Evolutionary conservation across 805 yeast genomes (phyloP).

Genomic region (Candida tammaniensis): DNA sequence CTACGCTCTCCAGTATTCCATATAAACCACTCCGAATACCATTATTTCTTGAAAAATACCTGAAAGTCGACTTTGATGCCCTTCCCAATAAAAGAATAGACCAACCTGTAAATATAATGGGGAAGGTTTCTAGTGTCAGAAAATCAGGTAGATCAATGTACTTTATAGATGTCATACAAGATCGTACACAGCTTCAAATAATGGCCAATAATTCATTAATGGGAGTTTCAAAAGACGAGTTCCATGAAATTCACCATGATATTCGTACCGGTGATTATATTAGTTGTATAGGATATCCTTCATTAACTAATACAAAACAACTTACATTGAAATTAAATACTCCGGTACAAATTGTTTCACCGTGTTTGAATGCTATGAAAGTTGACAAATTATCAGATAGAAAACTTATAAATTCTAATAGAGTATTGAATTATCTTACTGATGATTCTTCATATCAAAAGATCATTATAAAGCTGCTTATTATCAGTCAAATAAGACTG

Average conservation of each 20-base stretch:
- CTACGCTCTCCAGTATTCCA: too few relatives aligned
- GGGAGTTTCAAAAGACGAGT: slow-evolving; percentile 40
- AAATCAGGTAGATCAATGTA: slow-evolving; percentile 66
- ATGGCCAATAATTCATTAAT: slow-evolving; percentile 54
- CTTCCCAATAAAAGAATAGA: slow-evolving; percentile 8
- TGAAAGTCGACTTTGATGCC: slow-evolving; percentile 2
- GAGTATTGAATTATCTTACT: slow-evolving; percentile 73
- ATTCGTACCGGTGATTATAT: slow-evolving; percentile 74
- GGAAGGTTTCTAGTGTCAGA: slow-evolving; percentile 58
- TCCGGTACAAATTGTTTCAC: slow-evolving; percentile 56
- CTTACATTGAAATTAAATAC: slow-evolving; percentile 59
- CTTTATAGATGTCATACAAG: slow-evolving; percentile 69
- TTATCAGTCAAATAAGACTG: slow-evolving; percentile 53
- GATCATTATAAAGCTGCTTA: slow-evolving; percentile 49
- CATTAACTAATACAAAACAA: slow-evolving; percentile 75
- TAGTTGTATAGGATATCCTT: slow-evolving; percentile 65
- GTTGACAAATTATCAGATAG: slow-evolving; percentile 52
- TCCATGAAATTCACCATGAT: slow-evolving; percentile 34
- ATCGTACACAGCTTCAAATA: slow-evolving; percentile 55
- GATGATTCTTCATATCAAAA: slow-evolving; percentile 49
- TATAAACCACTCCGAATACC: too few relatives aligned
- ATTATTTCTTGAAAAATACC: slow-evolving; percentile 6
- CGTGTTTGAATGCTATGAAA: slow-evolving; percentile 47
- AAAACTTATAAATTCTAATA: slow-evolving; percentile 57
- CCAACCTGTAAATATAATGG: slow-evolving; percentile 34